phyloP scores from a whole-genome alignment of 176 grass and related monocot species.

The Canna indica region DNA sequence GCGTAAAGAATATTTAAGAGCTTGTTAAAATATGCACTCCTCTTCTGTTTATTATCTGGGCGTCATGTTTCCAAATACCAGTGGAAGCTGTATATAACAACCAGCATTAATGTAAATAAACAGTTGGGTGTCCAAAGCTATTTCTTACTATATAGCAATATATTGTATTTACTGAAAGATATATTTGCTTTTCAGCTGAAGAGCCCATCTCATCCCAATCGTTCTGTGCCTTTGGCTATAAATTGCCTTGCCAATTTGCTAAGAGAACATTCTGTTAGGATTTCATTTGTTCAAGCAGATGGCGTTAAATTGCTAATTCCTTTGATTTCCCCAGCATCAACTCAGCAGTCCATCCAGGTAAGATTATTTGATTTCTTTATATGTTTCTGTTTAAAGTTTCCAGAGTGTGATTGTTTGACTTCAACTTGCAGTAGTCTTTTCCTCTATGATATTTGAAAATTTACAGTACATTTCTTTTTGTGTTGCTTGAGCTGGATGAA shows the following conservation, averaged over 20 bases:
- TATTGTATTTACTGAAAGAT: neutral
- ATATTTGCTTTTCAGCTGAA: slow-evolving; percentile 59
- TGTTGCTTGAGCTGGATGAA: neutral
- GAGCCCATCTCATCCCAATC: slow-evolving; percentile 62
- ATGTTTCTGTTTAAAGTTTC: neutral
- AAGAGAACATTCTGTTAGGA: slow-evolving; percentile 49
- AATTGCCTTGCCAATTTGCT: slow-evolving; percentile 63
- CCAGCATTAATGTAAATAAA: neutral
- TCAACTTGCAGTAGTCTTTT: neutral
- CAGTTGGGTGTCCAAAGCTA: neutral
- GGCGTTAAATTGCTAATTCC: slow-evolving; percentile 84
- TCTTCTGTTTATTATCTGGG: no score
- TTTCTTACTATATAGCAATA: neutral
- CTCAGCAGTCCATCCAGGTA: slow-evolving; percentile 94
- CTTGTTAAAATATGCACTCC: no score
- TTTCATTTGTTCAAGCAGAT: slow-evolving; percentile 87
- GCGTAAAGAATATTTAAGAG: no score
- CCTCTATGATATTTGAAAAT: neutral
- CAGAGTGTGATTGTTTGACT: neutral
- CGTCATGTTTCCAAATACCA: no score
- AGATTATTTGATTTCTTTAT: neutral
- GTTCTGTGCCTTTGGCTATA: slow-evolving; percentile 59
- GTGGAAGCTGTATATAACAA: no score
- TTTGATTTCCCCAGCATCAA: slow-evolving; percentile 79
- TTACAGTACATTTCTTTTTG: neutral